A percentile compares a stretch with the other conserved stretches of the same genome.
Conservation (phyloP, 2,329 filamentous ascomycete species). For the Penicillium janthinellum region DNA sequence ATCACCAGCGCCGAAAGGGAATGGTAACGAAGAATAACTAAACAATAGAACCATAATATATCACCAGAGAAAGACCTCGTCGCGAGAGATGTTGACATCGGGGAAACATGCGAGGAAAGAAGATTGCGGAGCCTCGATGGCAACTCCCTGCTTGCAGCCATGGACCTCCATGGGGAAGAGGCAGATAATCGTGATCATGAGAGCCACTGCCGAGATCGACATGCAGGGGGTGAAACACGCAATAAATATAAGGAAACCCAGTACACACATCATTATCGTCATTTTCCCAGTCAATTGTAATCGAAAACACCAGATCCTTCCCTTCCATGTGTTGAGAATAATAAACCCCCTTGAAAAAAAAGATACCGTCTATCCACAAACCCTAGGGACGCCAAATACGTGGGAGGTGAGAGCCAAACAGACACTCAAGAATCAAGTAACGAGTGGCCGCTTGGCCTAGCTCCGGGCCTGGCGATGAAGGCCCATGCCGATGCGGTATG, state of each 20-base stretch:
- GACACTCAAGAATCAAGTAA: background rate
- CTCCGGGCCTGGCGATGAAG: slow-evolving; percentile 32
- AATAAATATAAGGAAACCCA: slow-evolving; percentile 16
- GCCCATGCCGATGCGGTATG: slow-evolving; percentile 58
- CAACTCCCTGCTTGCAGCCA: background rate
- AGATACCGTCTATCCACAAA: slow-evolving; percentile 27
- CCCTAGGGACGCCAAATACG: slow-evolving; percentile 23
- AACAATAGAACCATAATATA: slow-evolving; percentile 23
- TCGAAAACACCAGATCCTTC: slow-evolving; percentile 23
- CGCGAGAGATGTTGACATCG: slow-evolving; percentile 18
- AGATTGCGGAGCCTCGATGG: background rate
- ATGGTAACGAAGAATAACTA: slow-evolving; percentile 24
- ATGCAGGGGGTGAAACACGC: background rate
- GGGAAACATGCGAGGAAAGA: slow-evolving; percentile 2
- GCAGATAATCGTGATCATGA: slow-evolving; percentile 1
- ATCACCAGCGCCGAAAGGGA: slow-evolving; percentile 26
- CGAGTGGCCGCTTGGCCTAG: slow-evolving; percentile 12
- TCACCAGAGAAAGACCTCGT: slow-evolving; percentile 6
- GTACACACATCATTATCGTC: slow-evolving; percentile 28
- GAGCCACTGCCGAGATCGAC: slow-evolving; percentile 4
- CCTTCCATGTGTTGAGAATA: slow-evolving; percentile 20
- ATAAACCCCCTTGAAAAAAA: slow-evolving; percentile 22
- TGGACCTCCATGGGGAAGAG: background rate
- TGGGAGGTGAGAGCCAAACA: slow-evolving; percentile 7
- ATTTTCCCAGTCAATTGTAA: slow-evolving; percentile 22